These are phyloP conservation scores for Corinectria fuckeliana DNA, from an alignment of 2,329 filamentous ascomycete species.

Conservation along the genomic window DNA sequence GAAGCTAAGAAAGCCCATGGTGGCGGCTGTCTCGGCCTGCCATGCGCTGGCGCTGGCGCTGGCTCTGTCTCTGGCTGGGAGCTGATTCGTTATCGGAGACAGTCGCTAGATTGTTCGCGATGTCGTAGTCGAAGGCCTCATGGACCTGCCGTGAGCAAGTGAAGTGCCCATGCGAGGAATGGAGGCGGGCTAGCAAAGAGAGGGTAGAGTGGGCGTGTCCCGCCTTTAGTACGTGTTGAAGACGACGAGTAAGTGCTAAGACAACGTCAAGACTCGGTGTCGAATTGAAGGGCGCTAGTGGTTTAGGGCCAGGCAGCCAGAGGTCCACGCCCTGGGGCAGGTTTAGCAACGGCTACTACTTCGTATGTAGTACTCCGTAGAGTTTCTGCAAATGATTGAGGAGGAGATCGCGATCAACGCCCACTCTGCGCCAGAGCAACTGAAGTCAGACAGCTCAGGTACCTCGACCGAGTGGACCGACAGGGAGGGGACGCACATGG, in stretches of 20 bases:
- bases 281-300: slow-evolving; percentile 15
- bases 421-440: not conserved
- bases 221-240: slow-evolving; percentile 29
- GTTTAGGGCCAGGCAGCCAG: not conserved
- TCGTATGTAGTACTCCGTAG: too few species aligned
- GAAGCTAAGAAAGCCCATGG: slow-evolving; percentile 39
- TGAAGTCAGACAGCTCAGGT: slow-evolving; percentile 5
- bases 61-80: too few species aligned
- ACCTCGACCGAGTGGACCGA: slow-evolving; percentile 3
- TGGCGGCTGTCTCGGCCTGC: slow-evolving; percentile 24
- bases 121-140: slow-evolving; percentile 17
- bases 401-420: slow-evolving; percentile 12
- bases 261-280: slow-evolving; percentile 13
- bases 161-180: slow-evolving; percentile 16
- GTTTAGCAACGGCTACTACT: not conserved
- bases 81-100: not conserved
- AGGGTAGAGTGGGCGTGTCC: slow-evolving; percentile 20
- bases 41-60: slow-evolving; percentile 29
- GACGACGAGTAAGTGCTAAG: slow-evolving; percentile 5
- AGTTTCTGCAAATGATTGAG: slow-evolving; percentile 5
- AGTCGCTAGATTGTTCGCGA: slow-evolving; percentile 9
- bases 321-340: not conserved
- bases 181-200: not conserved
- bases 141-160: slow-evolving; percentile 29
- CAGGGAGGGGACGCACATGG: slow-evolving; percentile 1